Evolutionary conservation across 2,329 filamentous ascomycete species (phyloP), one percentile per base, ranked within the genome.

Genomic region (Verticillium alfalfae): DNA sequence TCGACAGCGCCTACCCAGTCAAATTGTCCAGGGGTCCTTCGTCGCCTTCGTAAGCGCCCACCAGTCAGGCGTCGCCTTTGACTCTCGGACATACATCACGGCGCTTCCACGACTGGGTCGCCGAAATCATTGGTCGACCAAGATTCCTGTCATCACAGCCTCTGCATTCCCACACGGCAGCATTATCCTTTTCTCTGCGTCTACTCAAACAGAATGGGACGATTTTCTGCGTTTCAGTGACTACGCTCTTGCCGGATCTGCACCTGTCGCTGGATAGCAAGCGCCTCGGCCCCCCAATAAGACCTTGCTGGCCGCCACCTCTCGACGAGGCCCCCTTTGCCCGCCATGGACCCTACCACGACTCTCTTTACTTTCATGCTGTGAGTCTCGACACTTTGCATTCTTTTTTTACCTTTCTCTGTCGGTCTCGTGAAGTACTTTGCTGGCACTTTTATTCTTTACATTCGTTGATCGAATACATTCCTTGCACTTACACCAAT

Each of bases 261-360:
- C 18, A 52, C 45, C 45, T 52, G 18, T 52, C 45, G 45, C 45
- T 52, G 45, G 36, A 52, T 18, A 52, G 45, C 18, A 52, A 52
- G 45, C 45, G 45, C 45, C 45, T 13, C 13, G 18, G 18, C 59
- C 61, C 60, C 64, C 60, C 61, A 55, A 68, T 67, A 68, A 68
- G 63, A 65, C 64, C 41, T 55, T 45, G 49, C 34, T 34, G 12
- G 52, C 45, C 22, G 41, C 45, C 58, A 31, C 52, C 58, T 41
- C 39, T 9, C 13, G 62, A 67, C 55, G 60, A 65, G 66, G 58
- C 52, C 57, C 39, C 63, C 61, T 52, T 64, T 26, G 45, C 45
- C 36, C 41, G 18, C 60, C 71, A 85, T 86, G 84, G 83, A 86
- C 73, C 84, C 84, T 60, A 80, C 80, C 52, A 89, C 66, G 41